These are phyloP conservation scores for Fusarium domesticum DNA, from an alignment of 2,329 filamentous ascomycete genomes.

Conservation along the genomic window DNA sequence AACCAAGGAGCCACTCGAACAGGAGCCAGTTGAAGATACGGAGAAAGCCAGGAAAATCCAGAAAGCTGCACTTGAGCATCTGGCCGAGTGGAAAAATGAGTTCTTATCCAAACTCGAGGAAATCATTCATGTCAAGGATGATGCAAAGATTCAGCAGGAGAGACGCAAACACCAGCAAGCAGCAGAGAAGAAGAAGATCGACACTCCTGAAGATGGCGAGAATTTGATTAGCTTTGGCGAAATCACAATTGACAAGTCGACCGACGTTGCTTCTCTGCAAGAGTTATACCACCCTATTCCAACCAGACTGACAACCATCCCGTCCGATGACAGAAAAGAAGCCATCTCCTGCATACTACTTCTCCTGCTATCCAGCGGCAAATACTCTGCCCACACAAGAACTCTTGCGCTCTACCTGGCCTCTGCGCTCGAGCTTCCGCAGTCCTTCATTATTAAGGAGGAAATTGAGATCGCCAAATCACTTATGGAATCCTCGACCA, in stretches of 20 bases:
- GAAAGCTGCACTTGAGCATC: constrained; percentile 60
- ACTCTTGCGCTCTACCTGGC: constrained; percentile 65
- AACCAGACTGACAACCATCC: constrained; percentile 54
- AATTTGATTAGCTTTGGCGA: constrained; percentile 43
- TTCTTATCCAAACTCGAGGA: constrained; percentile 70
- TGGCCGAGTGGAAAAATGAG: constrained; percentile 73
- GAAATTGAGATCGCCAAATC: constrained; percentile 75
- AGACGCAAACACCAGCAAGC: constrained; percentile 44
- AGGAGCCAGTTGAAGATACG: constrained; percentile 18
- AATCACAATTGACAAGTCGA: constrained; percentile 31
- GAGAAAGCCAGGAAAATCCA: constrained; percentile 37
- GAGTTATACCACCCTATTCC: constrained; percentile 52
- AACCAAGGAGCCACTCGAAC: constrained; percentile 6
- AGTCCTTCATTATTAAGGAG: constrained; percentile 61
- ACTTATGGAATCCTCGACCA: constrained; percentile 62
- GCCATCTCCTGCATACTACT: constrained; percentile 68
- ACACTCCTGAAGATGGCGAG: constrained; percentile 35
- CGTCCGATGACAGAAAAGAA: constrained; percentile 57
- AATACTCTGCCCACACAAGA: constrained; percentile 72
- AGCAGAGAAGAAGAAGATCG: constrained; percentile 37
- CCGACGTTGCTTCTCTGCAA: constrained; percentile 46
- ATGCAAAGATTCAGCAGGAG: constrained; percentile 45
- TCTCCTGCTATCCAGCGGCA: constrained; percentile 67
- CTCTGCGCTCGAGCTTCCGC: constrained; percentile 62
- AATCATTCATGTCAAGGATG: constrained; percentile 53